Percentiles rank a stretch among this genome's conserved stretches.
Conservation (phyloP, 2,329 filamentous ascomycete genomes). For the Biscogniauxia marginata region DNA sequence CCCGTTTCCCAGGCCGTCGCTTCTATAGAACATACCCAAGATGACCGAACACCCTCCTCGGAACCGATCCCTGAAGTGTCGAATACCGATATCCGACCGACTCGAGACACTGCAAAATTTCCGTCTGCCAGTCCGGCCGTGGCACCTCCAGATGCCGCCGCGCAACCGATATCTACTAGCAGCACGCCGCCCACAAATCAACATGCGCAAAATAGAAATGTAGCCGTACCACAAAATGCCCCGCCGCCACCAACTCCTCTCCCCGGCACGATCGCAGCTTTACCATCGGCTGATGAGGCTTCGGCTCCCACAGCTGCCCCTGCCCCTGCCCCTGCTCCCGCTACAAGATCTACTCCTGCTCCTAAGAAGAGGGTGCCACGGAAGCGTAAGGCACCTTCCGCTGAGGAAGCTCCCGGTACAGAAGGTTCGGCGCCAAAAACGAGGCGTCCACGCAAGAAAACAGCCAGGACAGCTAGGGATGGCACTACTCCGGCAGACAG, state of each 20-base stretch:
- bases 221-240: constrained; percentile 14
- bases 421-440: constrained; percentile 31
- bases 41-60: constrained; percentile 2
- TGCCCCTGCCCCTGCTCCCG: neutral
- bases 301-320: neutral
- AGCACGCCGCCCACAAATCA: constrained; percentile 8
- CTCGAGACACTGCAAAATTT: constrained; percentile 3
- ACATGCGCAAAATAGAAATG: constrained; percentile 8
- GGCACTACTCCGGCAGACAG: constrained; percentile 14
- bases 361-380: constrained; percentile 25
- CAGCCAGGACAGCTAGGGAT: constrained; percentile 4
- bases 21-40: constrained; percentile 1
- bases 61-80: constrained; percentile 13
- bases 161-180: neutral
- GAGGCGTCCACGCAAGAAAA: constrained; percentile 29
- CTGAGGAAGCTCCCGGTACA: constrained; percentile 5
- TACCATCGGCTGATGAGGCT: constrained; percentile 11
- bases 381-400: constrained; percentile 27
- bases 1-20: constrained; percentile 3
- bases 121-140: neutral
- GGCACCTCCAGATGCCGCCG: neutral
- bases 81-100: constrained; percentile 5
- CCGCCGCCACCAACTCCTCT: constrained; percentile 19
- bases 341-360: constrained; percentile 5
- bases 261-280: constrained; percentile 16